Base-by-base conservation (phyloP, 352 stramenopile species). In the Phytophthora vignae region DNA sequence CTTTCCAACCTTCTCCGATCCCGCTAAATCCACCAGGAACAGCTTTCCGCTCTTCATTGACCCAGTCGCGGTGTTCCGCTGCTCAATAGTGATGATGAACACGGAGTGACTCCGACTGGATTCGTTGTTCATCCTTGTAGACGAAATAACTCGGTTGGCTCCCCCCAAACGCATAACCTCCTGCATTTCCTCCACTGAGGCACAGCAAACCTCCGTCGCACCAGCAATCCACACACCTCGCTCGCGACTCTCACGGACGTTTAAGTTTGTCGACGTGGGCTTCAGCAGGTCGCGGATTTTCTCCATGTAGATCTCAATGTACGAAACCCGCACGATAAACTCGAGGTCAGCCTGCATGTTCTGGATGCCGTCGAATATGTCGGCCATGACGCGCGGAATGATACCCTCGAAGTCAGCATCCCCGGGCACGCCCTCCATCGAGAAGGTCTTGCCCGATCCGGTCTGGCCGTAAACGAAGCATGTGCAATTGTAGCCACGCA, bases 291-390 rank as follows among this genome's bases (percentile, higher is more conserved):
- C 98, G 8, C 94, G 83, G 36, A 99, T 98, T 65, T 98, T 97
- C 78, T 99, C 98, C 68, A 99, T 98, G 87, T 99, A 99, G 67
- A 99, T 99, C 77, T 99, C 98, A 50, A 99, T 84, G 79, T 99
- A 99, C 25, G 94, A 98, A n/a, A 98, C 95, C 36, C 96, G 85
- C 22, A 99, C 85, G 27, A 99, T 85, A 79, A 99, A 99, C 64
- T 98, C 83, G 42, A 94, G 80, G 44, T 92, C 82, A 12, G 74
- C 67, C 64, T 92, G 83, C 77, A 91, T 91, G 60, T 85, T 82
- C 36, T 85, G 69, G 55, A 94, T 91, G 66, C 82, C 81, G 29
- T 82, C 78, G 54, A 91, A 94, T 54, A 94, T 79, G 64, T 92
- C 84, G 48, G 70, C 56, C 83, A 91, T 91, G n/a, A 87, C 78